A percentile compares a stretch with the other conserved stretches of the same genome.
These are phyloP conservation scores for Phaeosphaeriaceae sp. DNA, from an alignment of 2,329 filamentous ascomycete genomes.

Conservation along the genomic window DNA sequence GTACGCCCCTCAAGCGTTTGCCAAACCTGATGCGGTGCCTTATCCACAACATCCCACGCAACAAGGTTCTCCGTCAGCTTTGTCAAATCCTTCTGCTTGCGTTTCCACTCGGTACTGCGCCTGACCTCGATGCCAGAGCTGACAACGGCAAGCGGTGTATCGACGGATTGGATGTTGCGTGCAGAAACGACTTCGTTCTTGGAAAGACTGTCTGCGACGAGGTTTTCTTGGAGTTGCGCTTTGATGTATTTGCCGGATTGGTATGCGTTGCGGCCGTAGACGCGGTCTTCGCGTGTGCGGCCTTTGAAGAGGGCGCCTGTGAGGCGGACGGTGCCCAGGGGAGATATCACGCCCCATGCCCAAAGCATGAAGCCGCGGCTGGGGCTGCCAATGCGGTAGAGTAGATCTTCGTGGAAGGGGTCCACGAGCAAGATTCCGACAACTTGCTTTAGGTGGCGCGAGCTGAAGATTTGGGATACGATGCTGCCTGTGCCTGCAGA, in stretches of 20 bases:
- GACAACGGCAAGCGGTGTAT: constrained; percentile 78
- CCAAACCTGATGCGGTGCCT: constrained; percentile 90
- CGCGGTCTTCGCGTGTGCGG: constrained; percentile 79
- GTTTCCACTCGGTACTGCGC: constrained; percentile 74
- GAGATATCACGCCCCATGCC: constrained; percentile 83
- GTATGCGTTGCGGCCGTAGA: constrained; percentile 80
- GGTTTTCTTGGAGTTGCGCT: constrained; percentile 88
- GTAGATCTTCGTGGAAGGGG: constrained; percentile 84
- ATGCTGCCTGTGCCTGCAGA: constrained; percentile 87
- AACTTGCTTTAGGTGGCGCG: constrained; percentile 76
- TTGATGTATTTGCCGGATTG: constrained; percentile 86
- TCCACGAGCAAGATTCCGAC: constrained; percentile 85
- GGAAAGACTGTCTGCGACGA: constrained; percentile 84
- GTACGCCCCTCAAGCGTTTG: constrained; percentile 72
- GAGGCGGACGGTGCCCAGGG: constrained; percentile 82
- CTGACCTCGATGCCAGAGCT: constrained; percentile 78
- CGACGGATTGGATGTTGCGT: constrained; percentile 76
- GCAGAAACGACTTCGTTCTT: constrained; percentile 82
- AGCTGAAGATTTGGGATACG: constrained; percentile 89
- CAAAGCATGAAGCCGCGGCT: constrained; percentile 82
- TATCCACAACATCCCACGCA: constrained; percentile 84
- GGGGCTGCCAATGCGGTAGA: constrained; percentile 70
- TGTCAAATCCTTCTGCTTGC: constrained; percentile 83
- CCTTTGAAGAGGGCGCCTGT: constrained; percentile 82
- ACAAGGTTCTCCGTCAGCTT: constrained; percentile 78